phyloP scores from a whole-genome alignment of 306 rosid species.

The Prunus armeniaca region DNA sequence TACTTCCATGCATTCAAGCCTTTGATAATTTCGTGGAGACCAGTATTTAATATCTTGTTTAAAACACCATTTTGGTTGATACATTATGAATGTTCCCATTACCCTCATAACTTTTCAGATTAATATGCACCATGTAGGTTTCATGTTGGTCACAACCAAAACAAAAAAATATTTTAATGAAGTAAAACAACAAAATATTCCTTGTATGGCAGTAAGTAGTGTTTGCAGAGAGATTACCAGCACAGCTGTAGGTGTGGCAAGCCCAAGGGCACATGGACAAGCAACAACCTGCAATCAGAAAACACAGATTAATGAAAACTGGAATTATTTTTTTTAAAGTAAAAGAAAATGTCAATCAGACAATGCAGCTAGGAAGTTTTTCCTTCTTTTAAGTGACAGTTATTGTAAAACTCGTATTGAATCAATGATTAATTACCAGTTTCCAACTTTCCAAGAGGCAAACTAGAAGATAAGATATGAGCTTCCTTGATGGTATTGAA shows the following conservation, averaged over 20 bases:
- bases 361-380: not conserved
- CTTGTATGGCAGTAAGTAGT: not conserved
- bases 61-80: not conserved
- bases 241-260: conserved; percentile 98
- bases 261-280: conserved; percentile 99
- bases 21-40: not conserved
- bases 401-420: not conserved
- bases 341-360: not conserved
- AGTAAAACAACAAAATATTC: not conserved
- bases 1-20: no score
- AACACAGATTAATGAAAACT: conserved; percentile 6
- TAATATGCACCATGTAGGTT: not conserved
- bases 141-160: not conserved
- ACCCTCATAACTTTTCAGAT: no score
- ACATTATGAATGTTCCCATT: not conserved
- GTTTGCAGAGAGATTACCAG: conserved; percentile 58
- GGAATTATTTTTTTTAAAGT: not conserved
- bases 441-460: not conserved
- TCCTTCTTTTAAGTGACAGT: no score
- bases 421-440: not conserved
- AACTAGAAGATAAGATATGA: not conserved
- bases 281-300: conserved; percentile 76
- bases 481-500: not conserved
- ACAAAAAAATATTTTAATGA: not conserved
- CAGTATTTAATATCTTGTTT: not conserved